phyloP scores from a whole-genome alignment of 2,329 filamentous ascomycete species.

The Gliomastix tumulicola region DNA sequence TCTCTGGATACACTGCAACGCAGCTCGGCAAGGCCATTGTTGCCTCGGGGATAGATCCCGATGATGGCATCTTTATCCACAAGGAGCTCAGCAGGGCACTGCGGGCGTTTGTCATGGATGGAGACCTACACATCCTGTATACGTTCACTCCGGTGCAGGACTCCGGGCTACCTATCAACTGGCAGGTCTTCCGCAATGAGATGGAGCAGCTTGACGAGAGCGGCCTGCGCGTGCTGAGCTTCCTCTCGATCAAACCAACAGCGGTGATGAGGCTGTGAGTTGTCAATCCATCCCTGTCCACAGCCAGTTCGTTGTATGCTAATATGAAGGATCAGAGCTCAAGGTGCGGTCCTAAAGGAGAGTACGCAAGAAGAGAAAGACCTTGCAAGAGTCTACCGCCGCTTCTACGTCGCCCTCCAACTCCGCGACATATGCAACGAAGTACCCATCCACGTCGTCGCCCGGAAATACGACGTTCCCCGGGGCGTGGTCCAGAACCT shows the following conservation, averaged over 20 bases:
- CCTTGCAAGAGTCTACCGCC: conserved; percentile 56
- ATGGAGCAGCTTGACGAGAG: conserved; percentile 66
- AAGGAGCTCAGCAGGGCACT: conserved; percentile 61
- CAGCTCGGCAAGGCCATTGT: conserved; percentile 65
- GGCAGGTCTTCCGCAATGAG: conserved; percentile 65
- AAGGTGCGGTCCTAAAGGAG: conserved; percentile 59
- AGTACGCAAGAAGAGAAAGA: conserved; percentile 53
- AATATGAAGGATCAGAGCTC: no score
- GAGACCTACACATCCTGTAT: conserved; percentile 74
- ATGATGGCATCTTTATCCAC: conserved; percentile 68
- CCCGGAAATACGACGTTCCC: conserved; percentile 62
- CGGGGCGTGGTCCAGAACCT: conserved; percentile 66
- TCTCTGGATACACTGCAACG: conserved; percentile 52
- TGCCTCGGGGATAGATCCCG: conserved; percentile 63
- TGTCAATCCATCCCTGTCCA: no score
- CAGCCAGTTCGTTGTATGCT: no score
- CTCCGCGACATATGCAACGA: conserved; percentile 76
- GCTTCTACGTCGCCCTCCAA: conserved; percentile 70
- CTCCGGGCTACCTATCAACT: conserved; percentile 52
- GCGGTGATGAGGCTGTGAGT: conserved; percentile 60
- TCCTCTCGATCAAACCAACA: conserved; percentile 62
- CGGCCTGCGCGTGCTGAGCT: conserved; percentile 58
- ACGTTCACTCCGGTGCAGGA: conserved; percentile 68
- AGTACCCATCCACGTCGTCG: conserved; percentile 61
- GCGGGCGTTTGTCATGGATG: conserved; percentile 70